Evolutionary conservation across 75 land plant genomes (phyloP).

Genomic region (Larix kaempferi): DNA sequence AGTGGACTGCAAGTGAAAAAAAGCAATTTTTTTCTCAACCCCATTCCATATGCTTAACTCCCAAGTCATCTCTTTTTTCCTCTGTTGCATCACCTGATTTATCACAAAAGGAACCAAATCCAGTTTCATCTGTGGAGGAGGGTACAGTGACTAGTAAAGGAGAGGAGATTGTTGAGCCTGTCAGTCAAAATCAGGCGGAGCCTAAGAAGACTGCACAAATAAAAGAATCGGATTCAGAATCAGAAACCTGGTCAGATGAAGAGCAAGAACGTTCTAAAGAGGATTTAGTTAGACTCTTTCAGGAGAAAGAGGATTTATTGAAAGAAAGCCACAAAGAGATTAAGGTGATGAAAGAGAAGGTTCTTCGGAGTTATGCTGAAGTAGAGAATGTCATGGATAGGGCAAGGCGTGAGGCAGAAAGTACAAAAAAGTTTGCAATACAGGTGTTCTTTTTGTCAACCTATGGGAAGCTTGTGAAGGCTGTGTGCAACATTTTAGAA

Average conservation of each 20-base stretch:
- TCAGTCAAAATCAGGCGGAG: not conserved
- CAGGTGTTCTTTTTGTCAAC: slow-evolving; percentile 49
- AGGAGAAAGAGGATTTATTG: slow-evolving; percentile 64
- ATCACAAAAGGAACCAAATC: slow-evolving; percentile 6
- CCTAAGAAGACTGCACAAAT: too few relatives aligned
- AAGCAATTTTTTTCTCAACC: not conserved
- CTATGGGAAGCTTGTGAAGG: not conserved
- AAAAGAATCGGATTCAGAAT: slow-evolving; percentile 16
- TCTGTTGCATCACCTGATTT: slow-evolving; percentile 5
- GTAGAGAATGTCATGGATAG: slow-evolving; percentile 83
- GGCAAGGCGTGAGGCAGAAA: slow-evolving; percentile 80
- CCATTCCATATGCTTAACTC: not conserved
- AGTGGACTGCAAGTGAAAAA: not conserved
- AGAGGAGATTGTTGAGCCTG: slow-evolving; percentile 1
- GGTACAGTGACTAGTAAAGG: not conserved
- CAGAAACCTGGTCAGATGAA: slow-evolving; percentile 32
- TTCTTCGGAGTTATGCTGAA: slow-evolving; percentile 77
- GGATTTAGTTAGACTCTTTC: slow-evolving; percentile 58
- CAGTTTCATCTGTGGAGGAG: not conserved
- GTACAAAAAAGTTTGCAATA: slow-evolving; percentile 80
- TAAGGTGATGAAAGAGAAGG: slow-evolving; percentile 73
- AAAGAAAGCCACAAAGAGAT: slow-evolving; percentile 49
- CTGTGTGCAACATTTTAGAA: not conserved
- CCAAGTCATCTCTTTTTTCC: not conserved
- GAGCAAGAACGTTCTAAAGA: slow-evolving; percentile 44